Evolutionary conservation across 192 early-diverging fungal species (phyloP).

Genomic region (Gonapodya sp.): DNA sequence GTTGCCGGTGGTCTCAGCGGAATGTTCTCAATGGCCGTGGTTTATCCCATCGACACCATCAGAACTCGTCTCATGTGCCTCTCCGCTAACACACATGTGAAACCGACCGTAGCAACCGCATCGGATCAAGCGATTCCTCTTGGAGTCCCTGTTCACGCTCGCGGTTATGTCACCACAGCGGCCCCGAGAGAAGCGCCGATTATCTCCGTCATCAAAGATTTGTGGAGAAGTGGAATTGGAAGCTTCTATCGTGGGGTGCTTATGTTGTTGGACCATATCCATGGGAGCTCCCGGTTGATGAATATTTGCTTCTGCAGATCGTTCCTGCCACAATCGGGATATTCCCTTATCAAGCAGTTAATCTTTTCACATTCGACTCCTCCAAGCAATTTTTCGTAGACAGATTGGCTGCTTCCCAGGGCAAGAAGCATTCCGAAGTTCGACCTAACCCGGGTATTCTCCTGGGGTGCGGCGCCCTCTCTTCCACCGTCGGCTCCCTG

Average conservation of each 20-base stretch:
- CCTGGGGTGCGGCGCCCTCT: not conserved
- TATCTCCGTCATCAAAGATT: not conserved
- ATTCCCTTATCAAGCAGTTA: conserved; percentile 3
- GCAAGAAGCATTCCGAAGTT: not conserved
- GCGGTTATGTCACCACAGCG: not conserved
- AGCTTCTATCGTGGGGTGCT: not conserved
- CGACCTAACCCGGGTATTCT: not conserved
- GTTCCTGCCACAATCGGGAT: not conserved
- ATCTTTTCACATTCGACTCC: not conserved
- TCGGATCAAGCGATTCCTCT: not conserved
- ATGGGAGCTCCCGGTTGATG: not conserved
- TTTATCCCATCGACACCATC: conserved; percentile 9
- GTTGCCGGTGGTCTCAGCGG: not conserved
- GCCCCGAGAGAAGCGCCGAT: not conserved
- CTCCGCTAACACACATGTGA: not conserved
- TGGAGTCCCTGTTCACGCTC: not conserved
- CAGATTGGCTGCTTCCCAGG: not conserved
- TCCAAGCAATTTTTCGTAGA: not conserved
- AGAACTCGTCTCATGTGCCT: conserved; percentile 2
- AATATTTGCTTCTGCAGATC: not conserved
- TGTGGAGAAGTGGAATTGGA: not conserved
- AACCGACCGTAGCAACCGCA: not conserved
- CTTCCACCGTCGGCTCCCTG: not conserved
- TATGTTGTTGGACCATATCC: not conserved
- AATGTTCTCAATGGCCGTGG: not conserved